Conservation (phyloP, 371 early-diverging fungal genomes). For the Haplosporangium sp. region DNA sequence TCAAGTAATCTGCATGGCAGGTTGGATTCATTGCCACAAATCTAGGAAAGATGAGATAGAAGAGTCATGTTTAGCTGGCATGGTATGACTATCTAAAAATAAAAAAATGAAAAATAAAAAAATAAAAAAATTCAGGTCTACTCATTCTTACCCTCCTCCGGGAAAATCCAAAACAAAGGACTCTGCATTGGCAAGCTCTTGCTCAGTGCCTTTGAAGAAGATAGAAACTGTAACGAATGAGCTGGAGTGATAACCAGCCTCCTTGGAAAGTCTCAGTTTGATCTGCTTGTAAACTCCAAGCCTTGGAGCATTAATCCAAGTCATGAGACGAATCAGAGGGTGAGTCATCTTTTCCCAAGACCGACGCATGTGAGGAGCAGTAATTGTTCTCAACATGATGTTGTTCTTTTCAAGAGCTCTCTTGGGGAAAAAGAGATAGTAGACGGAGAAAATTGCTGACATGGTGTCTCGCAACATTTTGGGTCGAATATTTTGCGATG, state of each 20-base stretch:
- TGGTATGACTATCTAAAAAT: background rate
- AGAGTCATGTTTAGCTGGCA: no score
- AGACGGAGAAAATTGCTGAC: slow-evolving; percentile 80
- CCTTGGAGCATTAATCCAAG: slow-evolving; percentile 65
- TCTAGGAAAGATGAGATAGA: slow-evolving; percentile 2
- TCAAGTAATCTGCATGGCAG: slow-evolving; percentile 79
- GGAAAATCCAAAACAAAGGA: slow-evolving; percentile 82
- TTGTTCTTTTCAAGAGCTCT: slow-evolving; percentile 89
- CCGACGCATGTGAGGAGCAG: slow-evolving; percentile 87
- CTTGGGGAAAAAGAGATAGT: slow-evolving; percentile 90
- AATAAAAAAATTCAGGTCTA: background rate
- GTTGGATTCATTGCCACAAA: slow-evolving; percentile 83
- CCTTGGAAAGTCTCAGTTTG: slow-evolving; percentile 62
- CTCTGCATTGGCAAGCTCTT: slow-evolving; percentile 48
- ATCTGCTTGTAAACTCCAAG: slow-evolving; percentile 70
- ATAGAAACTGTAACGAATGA: slow-evolving; percentile 38
- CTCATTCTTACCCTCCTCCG: slow-evolving; percentile 77
- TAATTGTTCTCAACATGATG: slow-evolving; percentile 80
- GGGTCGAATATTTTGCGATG: slow-evolving; percentile 88
- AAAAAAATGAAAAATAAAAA: background rate
- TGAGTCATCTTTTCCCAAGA: slow-evolving; percentile 92
- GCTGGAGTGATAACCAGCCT: slow-evolving; percentile 37
- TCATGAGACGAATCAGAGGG: slow-evolving; percentile 69
- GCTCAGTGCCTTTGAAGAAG: slow-evolving; percentile 54
- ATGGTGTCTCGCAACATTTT: slow-evolving; percentile 79